These are phyloP conservation scores for Saccharomyces hybrid DNA, from an alignment of 1,139 yeast genomes.

Conservation along the genomic window DNA sequence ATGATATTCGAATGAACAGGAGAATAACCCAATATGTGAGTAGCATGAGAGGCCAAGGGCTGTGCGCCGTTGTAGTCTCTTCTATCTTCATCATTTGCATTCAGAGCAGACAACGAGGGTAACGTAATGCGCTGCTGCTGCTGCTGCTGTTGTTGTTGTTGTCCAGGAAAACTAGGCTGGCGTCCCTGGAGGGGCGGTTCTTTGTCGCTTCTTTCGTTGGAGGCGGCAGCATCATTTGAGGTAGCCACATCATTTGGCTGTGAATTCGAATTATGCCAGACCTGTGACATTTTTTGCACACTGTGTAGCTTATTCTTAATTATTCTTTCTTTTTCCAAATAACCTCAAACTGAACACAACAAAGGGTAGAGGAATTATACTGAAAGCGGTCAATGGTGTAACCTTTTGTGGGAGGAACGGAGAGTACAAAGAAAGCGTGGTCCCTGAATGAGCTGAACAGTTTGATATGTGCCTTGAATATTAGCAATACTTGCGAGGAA, in stretches of 20 bases:
- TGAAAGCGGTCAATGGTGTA: background rate
- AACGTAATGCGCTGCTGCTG: conserved; percentile 4
- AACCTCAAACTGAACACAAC: background rate
- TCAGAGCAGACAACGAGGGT: conserved; percentile 7
- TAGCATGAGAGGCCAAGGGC: background rate
- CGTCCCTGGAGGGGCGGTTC: background rate
- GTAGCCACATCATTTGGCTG: conserved; percentile 2
- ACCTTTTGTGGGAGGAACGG: background rate
- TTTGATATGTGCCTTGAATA: background rate
- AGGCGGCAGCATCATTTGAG: background rate
- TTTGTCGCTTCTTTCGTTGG: background rate
- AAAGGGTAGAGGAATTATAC: background rate
- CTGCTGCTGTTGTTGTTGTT: too few species aligned
- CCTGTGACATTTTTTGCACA: conserved; percentile 4
- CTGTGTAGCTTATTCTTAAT: background rate
- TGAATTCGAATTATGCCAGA: conserved; percentile 1
- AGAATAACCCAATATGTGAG: background rate
- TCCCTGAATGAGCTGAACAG: background rate
- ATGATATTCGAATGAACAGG: background rate
- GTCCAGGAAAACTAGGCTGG: background rate
- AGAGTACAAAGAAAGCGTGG: background rate
- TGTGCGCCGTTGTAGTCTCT: background rate
- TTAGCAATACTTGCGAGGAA: background rate
- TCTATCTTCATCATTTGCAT: background rate
- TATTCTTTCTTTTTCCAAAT: background rate